phyloP scores from a whole-genome alignment of 1,139 yeast species.

The Saccharomyces hybrid region DNA sequence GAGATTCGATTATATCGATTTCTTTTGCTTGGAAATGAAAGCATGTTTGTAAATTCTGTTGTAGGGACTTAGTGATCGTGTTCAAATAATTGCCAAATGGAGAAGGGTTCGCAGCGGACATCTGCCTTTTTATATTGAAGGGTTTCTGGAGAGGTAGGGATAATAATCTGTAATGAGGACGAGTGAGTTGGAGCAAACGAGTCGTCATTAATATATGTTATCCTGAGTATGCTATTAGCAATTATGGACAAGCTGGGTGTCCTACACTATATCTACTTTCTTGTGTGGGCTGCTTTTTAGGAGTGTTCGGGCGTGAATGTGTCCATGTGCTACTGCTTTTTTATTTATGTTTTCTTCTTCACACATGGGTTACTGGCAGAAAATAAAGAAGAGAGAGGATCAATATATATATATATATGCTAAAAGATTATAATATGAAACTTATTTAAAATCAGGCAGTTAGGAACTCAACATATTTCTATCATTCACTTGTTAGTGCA shows the following conservation, averaged over 20 bases:
- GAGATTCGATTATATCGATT: slow-evolving; percentile 57
- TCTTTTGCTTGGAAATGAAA: slow-evolving; percentile 55
- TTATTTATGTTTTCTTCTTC: neutral
- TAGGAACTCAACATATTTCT: neutral
- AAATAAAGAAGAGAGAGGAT: neutral
- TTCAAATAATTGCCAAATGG: neutral
- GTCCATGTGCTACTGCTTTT: neutral
- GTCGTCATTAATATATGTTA: neutral
- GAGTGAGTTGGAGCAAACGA: neutral
- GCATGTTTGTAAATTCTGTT: slow-evolving; percentile 22
- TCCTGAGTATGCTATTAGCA: neutral
- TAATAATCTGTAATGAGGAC: neutral
- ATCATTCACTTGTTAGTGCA: neutral
- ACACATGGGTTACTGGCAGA: neutral
- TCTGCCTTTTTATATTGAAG: neutral
- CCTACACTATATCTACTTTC: neutral
- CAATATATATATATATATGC: neutral
- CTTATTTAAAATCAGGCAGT: neutral
- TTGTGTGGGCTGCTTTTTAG: neutral
- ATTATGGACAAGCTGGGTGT: neutral
- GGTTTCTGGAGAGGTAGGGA: neutral
- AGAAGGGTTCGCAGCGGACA: neutral
- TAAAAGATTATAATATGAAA: neutral
- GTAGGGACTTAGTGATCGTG: neutral
- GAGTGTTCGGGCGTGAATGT: neutral